Evolutionary conservation across 2,329 filamentous ascomycete species (phyloP).

Genomic region (Clonostachys rosea): DNA sequence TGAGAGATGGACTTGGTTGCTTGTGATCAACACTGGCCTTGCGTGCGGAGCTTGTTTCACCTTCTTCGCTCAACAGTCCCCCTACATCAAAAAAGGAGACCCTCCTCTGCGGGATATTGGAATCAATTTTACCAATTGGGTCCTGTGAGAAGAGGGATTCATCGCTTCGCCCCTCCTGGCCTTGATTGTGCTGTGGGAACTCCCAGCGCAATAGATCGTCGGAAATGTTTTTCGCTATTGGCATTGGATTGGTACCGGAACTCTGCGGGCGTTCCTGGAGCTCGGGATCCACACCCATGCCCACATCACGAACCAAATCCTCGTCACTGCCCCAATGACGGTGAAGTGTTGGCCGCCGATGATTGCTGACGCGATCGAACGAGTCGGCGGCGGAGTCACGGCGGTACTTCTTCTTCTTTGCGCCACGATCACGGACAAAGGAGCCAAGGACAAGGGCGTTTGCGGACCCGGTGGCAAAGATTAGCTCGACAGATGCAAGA

Average conservation of each 20-base stretch:
- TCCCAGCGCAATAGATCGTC: conserved; percentile 40
- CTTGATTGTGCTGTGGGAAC: conserved; percentile 33
- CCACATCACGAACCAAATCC: conserved; percentile 77
- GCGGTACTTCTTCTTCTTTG: conserved; percentile 85
- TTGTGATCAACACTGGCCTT: conserved; percentile 34
- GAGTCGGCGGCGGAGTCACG: conserved; percentile 60
- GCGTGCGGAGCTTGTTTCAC: conserved; percentile 23
- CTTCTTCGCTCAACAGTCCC: conserved; percentile 58
- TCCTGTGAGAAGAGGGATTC: conserved; percentile 33
- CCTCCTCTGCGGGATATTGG: conserved; percentile 17
- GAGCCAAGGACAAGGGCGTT: conserved; percentile 89
- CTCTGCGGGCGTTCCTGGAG: conserved; percentile 16
- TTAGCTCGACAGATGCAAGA: conserved; percentile 82
- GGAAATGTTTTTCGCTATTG: conserved; percentile 17
- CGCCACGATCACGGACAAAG: conserved; percentile 83
- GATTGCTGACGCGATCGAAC: conserved; percentile 38
- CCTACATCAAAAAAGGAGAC: conserved; percentile 86
- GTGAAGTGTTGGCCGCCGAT: conserved; percentile 45
- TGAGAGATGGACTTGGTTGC: conserved; percentile 34
- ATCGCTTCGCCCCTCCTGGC: conserved; percentile 35
- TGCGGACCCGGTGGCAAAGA: conserved; percentile 81
- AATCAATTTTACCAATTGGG: conserved; percentile 18
- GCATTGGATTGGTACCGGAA: conserved; percentile 12
- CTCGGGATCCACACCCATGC: conserved; percentile 59
- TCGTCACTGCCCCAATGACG: conserved; percentile 86